Percentiles rank a stretch among this genome's conserved stretches.
phyloP scores from a whole-genome alignment of 805 yeast species.

The Dipodascopsis uninucleata region DNA sequence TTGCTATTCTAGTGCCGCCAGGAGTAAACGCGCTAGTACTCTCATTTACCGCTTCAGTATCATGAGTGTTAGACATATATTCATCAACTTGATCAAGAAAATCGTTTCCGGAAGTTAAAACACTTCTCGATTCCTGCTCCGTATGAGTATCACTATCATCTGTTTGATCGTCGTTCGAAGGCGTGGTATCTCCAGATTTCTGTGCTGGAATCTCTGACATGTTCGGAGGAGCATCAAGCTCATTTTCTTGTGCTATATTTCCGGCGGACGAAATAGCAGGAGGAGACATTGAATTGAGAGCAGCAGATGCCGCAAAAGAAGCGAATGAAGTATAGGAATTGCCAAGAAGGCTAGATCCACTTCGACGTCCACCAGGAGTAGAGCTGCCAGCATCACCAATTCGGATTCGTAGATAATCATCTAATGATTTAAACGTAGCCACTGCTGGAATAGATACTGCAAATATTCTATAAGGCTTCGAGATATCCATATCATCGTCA shows the following conservation, averaged over 20 bases:
- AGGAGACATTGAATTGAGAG: slow-evolving; percentile 6
- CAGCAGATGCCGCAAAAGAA: slow-evolving; percentile 21
- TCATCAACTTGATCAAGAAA: slow-evolving; percentile 7
- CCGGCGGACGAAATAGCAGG: slow-evolving; percentile 5
- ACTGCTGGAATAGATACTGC: slow-evolving; percentile 50
- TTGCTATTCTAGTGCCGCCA: slow-evolving; percentile 8
- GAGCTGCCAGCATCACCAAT: slow-evolving; percentile 26
- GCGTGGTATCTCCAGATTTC: too few relatives aligned
- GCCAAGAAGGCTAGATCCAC: slow-evolving; percentile 14
- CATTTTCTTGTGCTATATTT: slow-evolving; percentile 8
- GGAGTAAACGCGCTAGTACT: slow-evolving; percentile 8
- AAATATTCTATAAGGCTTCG: slow-evolving; percentile 32
- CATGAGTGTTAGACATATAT: slow-evolving; percentile 6
- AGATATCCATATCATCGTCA: slow-evolving; percentile 34
- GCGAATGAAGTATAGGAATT: slow-evolving; percentile 14
- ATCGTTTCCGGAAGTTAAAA: slow-evolving; percentile 3
- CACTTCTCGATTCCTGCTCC: neutral
- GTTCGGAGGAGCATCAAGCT: too few relatives aligned
- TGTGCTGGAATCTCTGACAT: too few relatives aligned
- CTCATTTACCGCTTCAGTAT: slow-evolving; percentile 7
- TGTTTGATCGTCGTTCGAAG: slow-evolving; percentile 3
- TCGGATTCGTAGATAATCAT: slow-evolving; percentile 44
- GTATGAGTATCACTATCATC: slow-evolving; percentile 1
- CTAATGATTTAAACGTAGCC: slow-evolving; percentile 47
- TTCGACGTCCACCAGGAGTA: slow-evolving; percentile 9